Base-by-base conservation (phyloP, 495 filamentous ascomycete species). In the Tuber magnatum region DNA sequence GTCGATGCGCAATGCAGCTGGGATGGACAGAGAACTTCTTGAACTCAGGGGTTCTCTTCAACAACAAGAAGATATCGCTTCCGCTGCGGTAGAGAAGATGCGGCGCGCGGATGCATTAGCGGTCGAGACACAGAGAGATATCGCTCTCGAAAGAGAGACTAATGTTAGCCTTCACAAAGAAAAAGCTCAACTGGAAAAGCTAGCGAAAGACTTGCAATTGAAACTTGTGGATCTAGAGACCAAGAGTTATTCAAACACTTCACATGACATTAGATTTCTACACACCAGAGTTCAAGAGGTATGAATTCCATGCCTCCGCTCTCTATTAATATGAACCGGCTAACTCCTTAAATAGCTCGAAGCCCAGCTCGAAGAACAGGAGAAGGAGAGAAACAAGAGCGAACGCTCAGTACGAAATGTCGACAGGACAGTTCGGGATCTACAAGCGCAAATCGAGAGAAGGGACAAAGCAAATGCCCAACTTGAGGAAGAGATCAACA, bases 31-130 rank as follows among this genome's bases (percentile, higher is more conserved):
- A 71, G 93, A 97, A 79, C 87, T 98, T 14, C 88, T 99, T 4
- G 92, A 97, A 78, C 89, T 99, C 75, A 97, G 96, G 85, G 90
- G 93, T 12, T 89, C 88, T 72, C 88, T 98, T 51, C 95, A 94
- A 14, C 94, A 97, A 78, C 93, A 97, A 82, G 92, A 97, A 84
- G 95, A 99, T 82, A 90, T 98, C 41, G 94, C 93, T 32, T 88
- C 92, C 5, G 95, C 95, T 3, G 95, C 95, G 0, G 91, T 98
- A 69, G 94, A 93, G 81, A 98, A 98, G 86, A 99, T 99, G 95
- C 88, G 95, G n/a, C 90, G 94, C 20, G 94, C 96, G 0, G 95
- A 99, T 81, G 93, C 93, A 51, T 85, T 99, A 24, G 90, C 90
- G 1, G 89, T 89, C 28, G 96, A 99, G 84, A 91, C 95, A 75